Conservation (phyloP, 192 early-diverging fungal genomes). For the Coemansia sp. region DNA sequence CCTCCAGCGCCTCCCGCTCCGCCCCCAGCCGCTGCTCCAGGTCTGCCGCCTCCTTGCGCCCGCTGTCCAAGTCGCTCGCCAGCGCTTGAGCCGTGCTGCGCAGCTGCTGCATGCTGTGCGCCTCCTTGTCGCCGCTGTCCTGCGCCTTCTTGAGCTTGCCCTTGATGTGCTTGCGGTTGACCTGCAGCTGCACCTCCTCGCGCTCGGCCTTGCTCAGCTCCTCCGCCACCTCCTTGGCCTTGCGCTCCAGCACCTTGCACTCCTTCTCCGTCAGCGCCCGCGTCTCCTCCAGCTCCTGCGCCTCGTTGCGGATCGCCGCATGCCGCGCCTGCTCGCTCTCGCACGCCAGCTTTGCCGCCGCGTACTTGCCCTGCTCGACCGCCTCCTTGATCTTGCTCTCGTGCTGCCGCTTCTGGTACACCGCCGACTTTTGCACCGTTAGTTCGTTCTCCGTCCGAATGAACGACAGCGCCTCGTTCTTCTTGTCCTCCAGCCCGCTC, state of each 20-base stretch:
- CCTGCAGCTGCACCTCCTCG: conserved; percentile 81
- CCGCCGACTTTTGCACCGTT: conserved; percentile 64
- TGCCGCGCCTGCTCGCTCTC: conserved; percentile 64
- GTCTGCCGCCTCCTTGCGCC: conserved; percentile 58
- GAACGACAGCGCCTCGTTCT: conserved; percentile 79
- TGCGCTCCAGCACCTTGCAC: conserved; percentile 62
- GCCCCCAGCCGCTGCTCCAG: conserved; percentile 62
- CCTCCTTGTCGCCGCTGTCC: conserved; percentile 68
- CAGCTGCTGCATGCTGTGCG: conserved; percentile 59
- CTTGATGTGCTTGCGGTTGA: conserved; percentile 80
- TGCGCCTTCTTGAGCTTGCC: conserved; percentile 76
- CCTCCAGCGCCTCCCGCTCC: conserved; percentile 73
- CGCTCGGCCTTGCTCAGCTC: conserved; percentile 72
- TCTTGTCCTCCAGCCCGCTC: conserved; percentile 72
- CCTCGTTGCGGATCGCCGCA: conserved; percentile 61
- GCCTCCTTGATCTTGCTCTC: conserved; percentile 60
- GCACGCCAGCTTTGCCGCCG: conserved; percentile 56
- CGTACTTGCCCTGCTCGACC: conserved; percentile 55
- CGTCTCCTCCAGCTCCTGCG: conserved; percentile 61
- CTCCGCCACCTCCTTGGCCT: conserved; percentile 57
- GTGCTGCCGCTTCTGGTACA: conserved; percentile 72
- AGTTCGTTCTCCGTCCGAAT: conserved; percentile 81
- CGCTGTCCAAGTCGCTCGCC: conserved; percentile 62
- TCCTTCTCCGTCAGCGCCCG: conserved; percentile 60
- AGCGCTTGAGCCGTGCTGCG: conserved; percentile 69